Base-by-base conservation (phyloP, 116 monocot species). In the Phalaenopsis hybrid region DNA sequence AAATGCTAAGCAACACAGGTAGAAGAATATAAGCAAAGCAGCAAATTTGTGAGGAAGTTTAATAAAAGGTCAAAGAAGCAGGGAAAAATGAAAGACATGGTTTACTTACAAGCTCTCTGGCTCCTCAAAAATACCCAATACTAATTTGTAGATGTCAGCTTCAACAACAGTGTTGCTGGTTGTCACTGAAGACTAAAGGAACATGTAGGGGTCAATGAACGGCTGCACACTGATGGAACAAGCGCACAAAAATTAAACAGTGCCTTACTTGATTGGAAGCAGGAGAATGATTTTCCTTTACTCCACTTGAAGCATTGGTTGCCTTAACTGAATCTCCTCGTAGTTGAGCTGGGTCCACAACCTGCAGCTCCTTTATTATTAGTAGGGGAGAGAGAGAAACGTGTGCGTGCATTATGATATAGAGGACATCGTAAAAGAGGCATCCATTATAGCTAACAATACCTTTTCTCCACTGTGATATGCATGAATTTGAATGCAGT, bases 401-500 rank as follows among this genome's bases (percentile, higher is more conserved):
- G 37, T n/a, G 55, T 15, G 15, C 55, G 15, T 13, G 4, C 55
- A 55, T 23, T 63, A 63, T 63, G 3, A 63, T 63, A 21, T 63
- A 21, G 8, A 63, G 23, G 5, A 55, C 55, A 55, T 18, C 16
- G 63, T n/a, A 63, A 63, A 63, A 20, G 63, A 23, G 63, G 63
- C 9, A 63, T 37, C 37, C 37, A 34, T 72, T 31, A 23, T 28
- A 51, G 13, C n/a, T 15, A 43, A n/a, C 15, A 77, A 77, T 28
- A 90, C 90, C 84, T 88, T 86, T 45, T 43, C 72, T 67, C 77
- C 76, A 34, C 83, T 84, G 84, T 90, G 88, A 76, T 81, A 78
- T 28, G 86, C 58, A 90, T 90, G 90, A 51, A 90, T 76, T 61
- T 86, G 81, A 80, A 90, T 81, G 59, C 88, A 90, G 74, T 90